Percentiles rank a stretch among this genome's conserved stretches.
Evolutionary conservation across 2,329 filamentous ascomycete genomes (phyloP).

Genomic region (Bipolaris sorokiniana): DNA sequence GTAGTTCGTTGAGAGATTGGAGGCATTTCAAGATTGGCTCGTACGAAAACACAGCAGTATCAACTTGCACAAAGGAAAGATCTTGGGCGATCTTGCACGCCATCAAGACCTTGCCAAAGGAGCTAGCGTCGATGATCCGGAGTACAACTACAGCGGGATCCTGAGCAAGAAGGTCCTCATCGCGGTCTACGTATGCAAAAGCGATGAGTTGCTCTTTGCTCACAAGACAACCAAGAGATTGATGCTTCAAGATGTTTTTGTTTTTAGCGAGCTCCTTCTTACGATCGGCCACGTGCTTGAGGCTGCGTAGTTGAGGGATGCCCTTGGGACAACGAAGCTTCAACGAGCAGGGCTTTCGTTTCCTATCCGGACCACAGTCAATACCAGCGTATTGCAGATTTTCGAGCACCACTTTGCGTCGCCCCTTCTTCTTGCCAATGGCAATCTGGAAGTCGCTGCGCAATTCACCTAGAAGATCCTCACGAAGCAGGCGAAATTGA

Average conservation of each 20-base stretch:
- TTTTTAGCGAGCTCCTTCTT: conserved; percentile 56
- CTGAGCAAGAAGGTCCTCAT: conserved; percentile 54
- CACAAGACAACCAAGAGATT: conserved; percentile 67
- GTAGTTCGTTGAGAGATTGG: conserved; percentile 61
- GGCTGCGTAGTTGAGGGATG: conserved; percentile 52
- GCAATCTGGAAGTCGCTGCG: conserved; percentile 65
- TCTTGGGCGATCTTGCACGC: conserved; percentile 29
- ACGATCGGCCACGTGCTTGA: conserved; percentile 34
- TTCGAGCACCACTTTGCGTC: conserved; percentile 50
- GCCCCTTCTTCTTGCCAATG: conserved; percentile 56
- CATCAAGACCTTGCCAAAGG: conserved; percentile 56
- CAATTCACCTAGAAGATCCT: conserved; percentile 73
- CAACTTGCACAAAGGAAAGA: conserved; percentile 63
- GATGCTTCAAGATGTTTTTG: conserved; percentile 62
- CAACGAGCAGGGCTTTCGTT: conserved; percentile 46
- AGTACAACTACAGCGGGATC: conserved; percentile 58
- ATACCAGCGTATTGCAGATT: conserved; percentile 51
- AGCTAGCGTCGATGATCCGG: conserved; percentile 56
- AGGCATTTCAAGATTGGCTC: conserved; percentile 69
- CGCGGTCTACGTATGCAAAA: conserved; percentile 65
- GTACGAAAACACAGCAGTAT: conserved; percentile 71
- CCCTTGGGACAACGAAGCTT: conserved; percentile 52
- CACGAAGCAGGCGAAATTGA: conserved; percentile 72
- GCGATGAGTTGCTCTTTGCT: conserved; percentile 59
- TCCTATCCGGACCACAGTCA: conserved; percentile 43